Evolutionary conservation across 2,329 filamentous ascomycete genomes (phyloP).

Genomic region (Xylariales sp.): DNA sequence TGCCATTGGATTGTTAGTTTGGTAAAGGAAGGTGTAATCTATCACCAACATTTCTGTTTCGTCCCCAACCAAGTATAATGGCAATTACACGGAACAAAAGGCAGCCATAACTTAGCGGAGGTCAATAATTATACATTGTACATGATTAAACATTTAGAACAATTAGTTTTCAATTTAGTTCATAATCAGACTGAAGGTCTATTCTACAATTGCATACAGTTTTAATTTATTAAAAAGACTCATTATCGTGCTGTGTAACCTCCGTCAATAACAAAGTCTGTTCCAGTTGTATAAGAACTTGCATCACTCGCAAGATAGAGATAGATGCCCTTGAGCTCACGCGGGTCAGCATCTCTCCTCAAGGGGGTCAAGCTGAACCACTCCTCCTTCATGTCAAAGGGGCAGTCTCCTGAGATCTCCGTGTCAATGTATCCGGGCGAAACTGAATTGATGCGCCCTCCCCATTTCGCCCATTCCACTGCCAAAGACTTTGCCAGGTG

Average conservation of each 20-base stretch:
- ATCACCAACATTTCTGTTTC: too few species aligned
- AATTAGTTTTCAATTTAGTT: too few species aligned
- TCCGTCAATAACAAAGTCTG: conserved; percentile 71
- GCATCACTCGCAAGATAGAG: conserved; percentile 79
- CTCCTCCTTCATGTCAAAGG: conserved; percentile 56
- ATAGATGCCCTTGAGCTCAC: conserved; percentile 79
- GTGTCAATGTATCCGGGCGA: conserved; percentile 75
- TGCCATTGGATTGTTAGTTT: too few species aligned
- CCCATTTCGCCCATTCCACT: conserved; percentile 64
- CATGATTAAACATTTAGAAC: too few species aligned
- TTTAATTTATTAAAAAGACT: neutral
- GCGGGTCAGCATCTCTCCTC: conserved; percentile 64
- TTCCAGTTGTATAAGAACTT: conserved; percentile 74
- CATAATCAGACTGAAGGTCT: neutral
- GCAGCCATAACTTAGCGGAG: too few species aligned
- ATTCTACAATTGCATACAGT: neutral
- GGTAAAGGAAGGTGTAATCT: too few species aligned
- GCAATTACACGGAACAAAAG: too few species aligned
- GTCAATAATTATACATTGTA: too few species aligned
- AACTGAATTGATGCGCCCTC: conserved; percentile 65
- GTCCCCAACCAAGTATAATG: too few species aligned
- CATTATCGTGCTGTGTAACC: conserved; percentile 59
- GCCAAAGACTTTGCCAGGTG: conserved; percentile 69
- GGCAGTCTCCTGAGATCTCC: conserved; percentile 63
- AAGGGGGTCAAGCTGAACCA: neutral